Evolutionary conservation across 1,284 basidiomycete species (phyloP).

Genomic region (Thecaphora frezii): DNA sequence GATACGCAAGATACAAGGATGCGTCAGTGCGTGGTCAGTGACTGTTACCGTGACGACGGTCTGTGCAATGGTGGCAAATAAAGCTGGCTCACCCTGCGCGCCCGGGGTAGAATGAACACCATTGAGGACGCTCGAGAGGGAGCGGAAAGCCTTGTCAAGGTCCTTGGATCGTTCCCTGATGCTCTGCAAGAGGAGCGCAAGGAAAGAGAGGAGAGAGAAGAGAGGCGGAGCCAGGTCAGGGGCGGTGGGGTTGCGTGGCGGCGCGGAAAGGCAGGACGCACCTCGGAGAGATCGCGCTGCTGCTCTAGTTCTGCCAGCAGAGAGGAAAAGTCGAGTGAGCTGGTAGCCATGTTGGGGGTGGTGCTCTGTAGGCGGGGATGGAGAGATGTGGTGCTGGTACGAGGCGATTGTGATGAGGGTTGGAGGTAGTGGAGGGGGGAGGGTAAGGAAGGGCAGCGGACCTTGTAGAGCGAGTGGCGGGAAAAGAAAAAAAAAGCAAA

Average conservation of each 20-base stretch:
- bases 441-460: too few species aligned
- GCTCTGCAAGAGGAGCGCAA: not conserved
- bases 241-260: too few species aligned
- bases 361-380: too few species aligned
- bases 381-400: too few species aligned
- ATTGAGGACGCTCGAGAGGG: conserved; percentile 26
- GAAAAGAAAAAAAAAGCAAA: too few species aligned
- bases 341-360: not conserved
- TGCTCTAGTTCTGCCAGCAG: conserved; percentile 37
- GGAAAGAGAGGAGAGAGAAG: not conserved
- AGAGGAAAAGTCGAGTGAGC: conserved; percentile 18
- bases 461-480: too few species aligned
- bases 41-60: too few species aligned
- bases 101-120: conserved; percentile 29
- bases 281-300: conserved; percentile 24
- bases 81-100: conserved; percentile 8
- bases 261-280: not conserved
- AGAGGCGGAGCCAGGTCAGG: not conserved
- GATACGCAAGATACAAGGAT: not conserved
- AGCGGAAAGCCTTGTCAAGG: conserved; percentile 27
- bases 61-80: too few species aligned
- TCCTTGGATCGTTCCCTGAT: conserved; percentile 40
- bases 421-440: too few species aligned
- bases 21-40: too few species aligned
- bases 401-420: too few species aligned